These are phyloP conservation scores for Geranium rotundifolium DNA, from an alignment of 345 rosid genomes.

Conservation along the genomic window DNA sequence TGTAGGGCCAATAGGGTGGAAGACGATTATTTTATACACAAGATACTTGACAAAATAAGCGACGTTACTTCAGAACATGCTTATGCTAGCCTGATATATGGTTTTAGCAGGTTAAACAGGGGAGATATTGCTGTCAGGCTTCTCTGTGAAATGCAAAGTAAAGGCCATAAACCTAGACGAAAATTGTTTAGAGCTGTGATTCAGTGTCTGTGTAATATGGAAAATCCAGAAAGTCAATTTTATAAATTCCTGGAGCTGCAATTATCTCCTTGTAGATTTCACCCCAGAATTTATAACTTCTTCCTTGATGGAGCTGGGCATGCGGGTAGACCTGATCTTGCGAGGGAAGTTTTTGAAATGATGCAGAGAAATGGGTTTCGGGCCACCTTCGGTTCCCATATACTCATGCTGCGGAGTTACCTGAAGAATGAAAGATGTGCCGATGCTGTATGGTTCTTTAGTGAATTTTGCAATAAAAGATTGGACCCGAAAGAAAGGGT, in stretches of 20 bases:
- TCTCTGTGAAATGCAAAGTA: too few relatives aligned
- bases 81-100: too few relatives aligned
- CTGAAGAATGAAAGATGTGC: slow-evolving; percentile 39
- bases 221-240: too few relatives aligned
- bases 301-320: slow-evolving; percentile 74
- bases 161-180: too few relatives aligned
- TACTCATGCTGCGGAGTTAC: slow-evolving; percentile 53
- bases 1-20: slow-evolving; percentile 46
- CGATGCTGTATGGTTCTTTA: slow-evolving; percentile 51
- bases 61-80: too few relatives aligned
- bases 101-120: too few relatives aligned
- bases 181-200: too few relatives aligned
- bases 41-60: slow-evolving; percentile 22
- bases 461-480: slow-evolving; percentile 23
- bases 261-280: too few relatives aligned
- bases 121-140: too few relatives aligned
- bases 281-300: slow-evolving; percentile 23
- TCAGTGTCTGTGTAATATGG: too few relatives aligned
- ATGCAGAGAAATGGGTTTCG: slow-evolving; percentile 40
- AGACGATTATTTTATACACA: slow-evolving; percentile 46
- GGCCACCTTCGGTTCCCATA: slow-evolving; percentile 30
- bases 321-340: slow-evolving; percentile 56
- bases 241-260: too few relatives aligned
- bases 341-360: slow-evolving; percentile 51
- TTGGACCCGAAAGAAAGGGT: neutral